Base-by-base conservation (phyloP, 768 basidiomycete genomes). In the Lactarius vividus region DNA sequence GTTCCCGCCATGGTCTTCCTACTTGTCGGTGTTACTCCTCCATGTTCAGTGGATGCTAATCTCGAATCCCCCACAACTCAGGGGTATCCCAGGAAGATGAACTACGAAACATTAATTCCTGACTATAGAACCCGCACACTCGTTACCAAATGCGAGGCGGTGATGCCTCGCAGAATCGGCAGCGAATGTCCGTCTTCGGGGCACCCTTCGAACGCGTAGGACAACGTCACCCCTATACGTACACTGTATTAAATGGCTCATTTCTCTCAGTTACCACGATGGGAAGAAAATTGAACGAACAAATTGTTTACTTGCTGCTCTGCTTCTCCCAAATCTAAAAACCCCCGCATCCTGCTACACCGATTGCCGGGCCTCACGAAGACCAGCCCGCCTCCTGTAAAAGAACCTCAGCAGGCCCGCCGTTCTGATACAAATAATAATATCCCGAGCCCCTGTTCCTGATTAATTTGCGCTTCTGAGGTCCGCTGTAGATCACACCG, bases 371-470 rank as follows among this genome's bases (percentile, higher is more conserved):
- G 49, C 49, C 49, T 52, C 49, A 52, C 49, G 13, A 52, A 52
- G 49, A 52, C 23, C 49, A 15, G 23, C 23, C 23, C 49, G 49
- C 49, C 49, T 13, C 46, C 23, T 52, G 26, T 23, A 49, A 13
- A 49, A 37, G 42, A n/a, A 23, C 11, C 46, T 49, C 46, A 49
- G 26, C 23, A 26, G 28, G 16, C 23, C 23, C 23, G 23, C 23
- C 4, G 26, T 26, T 5, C 23, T 15, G 23, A 26, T 26, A 52
- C 49, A 26, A 49, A 52, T 13, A 28, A 52, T 2, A 52, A 52
- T 26, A 26, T 52, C 49, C 26, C 49, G 23, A 52, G 49, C 49
- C 49, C 49, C 49, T 52, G 49, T 52, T 52, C 49, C 49, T 52
- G 49, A 49, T 52, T 23, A 26, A 52, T 52, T 26, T 15, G 49